These are phyloP conservation scores for Yamadazyma jaroonii DNA, from an alignment of 1,139 yeast species.

Conservation along the genomic window DNA sequence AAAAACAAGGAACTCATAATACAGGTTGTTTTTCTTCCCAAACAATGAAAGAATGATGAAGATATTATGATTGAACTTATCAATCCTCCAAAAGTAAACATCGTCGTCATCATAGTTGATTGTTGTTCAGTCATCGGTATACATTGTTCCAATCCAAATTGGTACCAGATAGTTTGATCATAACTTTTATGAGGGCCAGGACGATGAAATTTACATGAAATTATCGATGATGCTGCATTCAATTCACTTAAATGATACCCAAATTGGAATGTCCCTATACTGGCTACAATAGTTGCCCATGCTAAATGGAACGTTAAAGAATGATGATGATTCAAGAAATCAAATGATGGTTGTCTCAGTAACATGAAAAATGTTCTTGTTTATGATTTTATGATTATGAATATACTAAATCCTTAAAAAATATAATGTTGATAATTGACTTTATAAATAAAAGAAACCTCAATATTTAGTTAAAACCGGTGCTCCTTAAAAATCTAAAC, in stretches of 20 bases:
- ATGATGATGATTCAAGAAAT: constrained; percentile 21
- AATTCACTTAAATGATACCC: constrained; percentile 90
- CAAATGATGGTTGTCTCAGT: constrained; percentile 6
- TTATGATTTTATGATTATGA: too few relatives aligned
- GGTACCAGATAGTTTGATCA: constrained; percentile 26
- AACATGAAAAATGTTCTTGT: constrained; percentile 1
- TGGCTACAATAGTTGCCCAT: constrained; percentile 46
- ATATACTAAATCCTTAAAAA: too few relatives aligned
- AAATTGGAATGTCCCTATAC: constrained; percentile 77
- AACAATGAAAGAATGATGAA: constrained; percentile 19
- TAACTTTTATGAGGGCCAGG: constrained; percentile 23
- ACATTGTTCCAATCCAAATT: constrained; percentile 25
- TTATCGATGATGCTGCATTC: constrained; percentile 72
- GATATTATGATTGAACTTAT: constrained; percentile 32
- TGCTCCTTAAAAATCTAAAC: too few relatives aligned
- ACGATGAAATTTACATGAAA: constrained; percentile 41
- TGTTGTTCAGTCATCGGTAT: constrained; percentile 24
- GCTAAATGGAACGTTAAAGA: constrained; percentile 27
- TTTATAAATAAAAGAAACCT: too few relatives aligned
- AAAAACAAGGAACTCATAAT: constrained; percentile 23
- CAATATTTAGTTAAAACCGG: too few relatives aligned
- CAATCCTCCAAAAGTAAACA: constrained; percentile 39
- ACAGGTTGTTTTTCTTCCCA: constrained; percentile 29
- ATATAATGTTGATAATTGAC: too few relatives aligned
- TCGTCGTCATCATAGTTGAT: constrained; percentile 30